A percentile compares a stretch with the other conserved stretches of the same genome.
These are phyloP conservation scores for Colletotrichum euphorbiae DNA, from an alignment of 2,329 filamentous ascomycete genomes.

Conservation along the genomic window DNA sequence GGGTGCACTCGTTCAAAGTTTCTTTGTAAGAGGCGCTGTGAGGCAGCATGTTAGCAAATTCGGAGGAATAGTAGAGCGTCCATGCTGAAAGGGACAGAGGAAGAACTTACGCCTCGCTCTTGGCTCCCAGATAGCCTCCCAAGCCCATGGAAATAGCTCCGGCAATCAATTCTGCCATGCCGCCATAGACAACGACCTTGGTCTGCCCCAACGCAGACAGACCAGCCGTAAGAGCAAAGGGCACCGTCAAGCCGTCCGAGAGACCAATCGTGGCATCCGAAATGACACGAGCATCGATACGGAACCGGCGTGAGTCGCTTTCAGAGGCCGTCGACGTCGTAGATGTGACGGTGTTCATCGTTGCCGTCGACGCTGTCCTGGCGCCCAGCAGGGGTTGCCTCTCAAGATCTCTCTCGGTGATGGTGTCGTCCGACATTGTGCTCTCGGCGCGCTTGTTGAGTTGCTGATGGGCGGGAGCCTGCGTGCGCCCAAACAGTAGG, in stretches of 20 bases:
- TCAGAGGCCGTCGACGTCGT: slow-evolving; percentile 22
- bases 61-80: slow-evolving; percentile 16
- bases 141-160: slow-evolving; percentile 84
- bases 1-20: slow-evolving; percentile 52
- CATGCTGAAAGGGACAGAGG: background rate
- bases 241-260: slow-evolving; percentile 82
- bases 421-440: slow-evolving; percentile 40
- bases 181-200: slow-evolving; percentile 76
- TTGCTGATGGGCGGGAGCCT: slow-evolving; percentile 12
- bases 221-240: slow-evolving; percentile 82
- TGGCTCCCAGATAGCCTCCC: slow-evolving; percentile 77
- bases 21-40: slow-evolving; percentile 41
- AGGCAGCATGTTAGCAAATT: slow-evolving; percentile 1
- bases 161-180: slow-evolving; percentile 79
- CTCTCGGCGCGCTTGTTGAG: slow-evolving; percentile 23
- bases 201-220: slow-evolving; percentile 74
- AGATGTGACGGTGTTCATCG: slow-evolving; percentile 24
- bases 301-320: slow-evolving; percentile 31
- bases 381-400: slow-evolving; percentile 38
- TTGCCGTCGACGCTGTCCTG: slow-evolving; percentile 22
- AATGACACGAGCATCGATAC: slow-evolving; percentile 42
- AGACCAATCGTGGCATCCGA: slow-evolving; percentile 68
- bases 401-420: slow-evolving; percentile 38
- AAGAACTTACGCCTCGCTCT: slow-evolving; percentile 57
- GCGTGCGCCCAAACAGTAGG: slow-evolving; percentile 37